Percentiles rank a stretch among this genome's conserved stretches.
phyloP scores from a whole-genome alignment of 106 monocot genomes.

The Acorus gramineus region DNA sequence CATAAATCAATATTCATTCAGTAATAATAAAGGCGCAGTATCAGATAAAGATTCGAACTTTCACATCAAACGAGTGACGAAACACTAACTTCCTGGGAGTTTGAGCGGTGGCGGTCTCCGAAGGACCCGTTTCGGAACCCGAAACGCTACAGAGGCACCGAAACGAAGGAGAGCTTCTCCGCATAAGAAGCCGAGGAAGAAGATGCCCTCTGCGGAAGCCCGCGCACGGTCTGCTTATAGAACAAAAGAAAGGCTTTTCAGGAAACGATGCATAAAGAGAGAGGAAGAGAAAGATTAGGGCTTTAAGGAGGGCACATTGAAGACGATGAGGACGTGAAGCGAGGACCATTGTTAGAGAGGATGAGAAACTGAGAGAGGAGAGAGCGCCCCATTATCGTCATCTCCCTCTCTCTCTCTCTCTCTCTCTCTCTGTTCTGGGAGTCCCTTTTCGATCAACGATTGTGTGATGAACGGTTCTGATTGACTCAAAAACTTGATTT shows the following conservation, averaged over 20 bases:
- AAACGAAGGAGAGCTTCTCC: background rate
- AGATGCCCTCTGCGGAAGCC: too few species aligned
- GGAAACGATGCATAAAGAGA: background rate
- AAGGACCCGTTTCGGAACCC: conserved; percentile 2
- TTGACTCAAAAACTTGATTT: too few species aligned
- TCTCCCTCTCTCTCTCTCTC: background rate
- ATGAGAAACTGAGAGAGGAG: conserved; percentile 45
- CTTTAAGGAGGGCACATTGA: background rate
- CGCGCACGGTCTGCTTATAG: too few species aligned
- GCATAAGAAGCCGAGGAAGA: background rate
- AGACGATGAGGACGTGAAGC: conserved; percentile 19
- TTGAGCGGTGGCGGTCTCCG: conserved; percentile 3
- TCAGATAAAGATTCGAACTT: background rate
- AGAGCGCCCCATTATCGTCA: conserved; percentile 30
- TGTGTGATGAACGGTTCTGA: too few species aligned
- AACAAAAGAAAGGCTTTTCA: background rate
- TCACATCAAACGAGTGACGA: background rate
- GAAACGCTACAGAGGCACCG: conserved; percentile 34
- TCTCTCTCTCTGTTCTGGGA: background rate
- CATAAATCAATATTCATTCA: background rate
- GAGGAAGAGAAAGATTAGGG: background rate
- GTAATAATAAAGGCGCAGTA: background rate
- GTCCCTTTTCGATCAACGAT: too few species aligned
- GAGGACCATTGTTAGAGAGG: conserved; percentile 30
- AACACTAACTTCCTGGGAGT: conserved; percentile 32